Evolutionary conservation across 768 basidiomycete species (phyloP), one percentile per base, ranked within the genome.

Genomic region (Ramaria rubella): DNA sequence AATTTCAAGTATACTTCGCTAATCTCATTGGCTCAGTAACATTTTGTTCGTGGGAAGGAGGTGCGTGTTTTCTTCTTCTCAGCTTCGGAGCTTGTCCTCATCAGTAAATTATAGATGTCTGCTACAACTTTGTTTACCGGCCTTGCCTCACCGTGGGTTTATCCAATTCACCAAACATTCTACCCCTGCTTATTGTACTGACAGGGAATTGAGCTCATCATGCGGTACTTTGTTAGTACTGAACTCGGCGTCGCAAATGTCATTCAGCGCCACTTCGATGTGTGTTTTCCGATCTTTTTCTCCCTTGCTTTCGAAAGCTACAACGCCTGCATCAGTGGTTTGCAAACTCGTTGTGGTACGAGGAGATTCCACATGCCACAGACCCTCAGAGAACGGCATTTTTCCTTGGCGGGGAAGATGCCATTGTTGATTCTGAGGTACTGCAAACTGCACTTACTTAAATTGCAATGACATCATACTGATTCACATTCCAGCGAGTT

Each of bases 21-120:
- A 9, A 31, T 23, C 7, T 27, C 23, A 23, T 8, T 43, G 12
- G 11, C 2, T 1, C 21, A 55, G 86, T 89, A 27, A 81, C 86
- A 0, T 91, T 94, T 69, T 94, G 91, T 68, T 82, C 87, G 5
- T 97, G 93, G 93, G 94, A 96, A 79, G 93, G 92, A 58, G 87
- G 88, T 87, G 63, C 58, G 80, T 75, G 8, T n/a, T 36, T 57
- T 49, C 21, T n/a, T 40, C 33, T 26, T 23, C 31, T 15, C 3
- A 33, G 27, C 29, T 19, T n/a, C 19, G 33, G 40, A 15, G 12
- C 9, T 30, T 12, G n/a, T 57, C 21, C 17, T 26, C 45, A 30
- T 51, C 23, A 42, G 17, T 51, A 12, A 48, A 31, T 42, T 44
- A 21, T 63, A 87, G 91, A 93, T 69, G 82, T 94, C 26, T 94